These are phyloP conservation scores for Plectranthus barbatus DNA, from an alignment of 257 asterid species.

Conservation along the genomic window DNA sequence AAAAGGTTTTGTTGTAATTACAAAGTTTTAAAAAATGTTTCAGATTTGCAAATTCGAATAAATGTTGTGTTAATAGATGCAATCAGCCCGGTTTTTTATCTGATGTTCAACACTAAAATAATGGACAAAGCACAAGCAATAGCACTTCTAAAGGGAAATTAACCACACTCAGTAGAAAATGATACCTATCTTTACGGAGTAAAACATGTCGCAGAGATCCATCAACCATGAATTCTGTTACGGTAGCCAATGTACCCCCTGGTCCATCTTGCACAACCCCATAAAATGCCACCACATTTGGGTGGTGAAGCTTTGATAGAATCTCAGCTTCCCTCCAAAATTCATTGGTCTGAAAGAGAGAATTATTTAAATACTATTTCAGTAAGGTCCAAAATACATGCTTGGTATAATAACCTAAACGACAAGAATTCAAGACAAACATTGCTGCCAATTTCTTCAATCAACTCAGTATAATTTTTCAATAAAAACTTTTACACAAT, in stretches of 20 bases:
- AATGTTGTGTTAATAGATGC: no score
- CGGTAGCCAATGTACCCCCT: slow-evolving; percentile 68
- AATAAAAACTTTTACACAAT: no score
- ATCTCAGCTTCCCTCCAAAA: slow-evolving; percentile 76
- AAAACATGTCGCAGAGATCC: slow-evolving; percentile 66
- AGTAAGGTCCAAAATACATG: slow-evolving; percentile 4
- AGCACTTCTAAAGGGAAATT: background rate
- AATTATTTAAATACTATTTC: slow-evolving; percentile 2
- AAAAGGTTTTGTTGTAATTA: no score
- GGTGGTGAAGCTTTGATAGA: slow-evolving; percentile 75
- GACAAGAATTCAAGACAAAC: slow-evolving; percentile 1
- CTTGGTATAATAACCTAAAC: background rate
- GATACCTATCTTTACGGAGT: slow-evolving; percentile 60
- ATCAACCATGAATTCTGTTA: slow-evolving; percentile 63
- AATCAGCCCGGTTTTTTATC: no score
- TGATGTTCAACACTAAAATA: background rate
- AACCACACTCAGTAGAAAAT: background rate
- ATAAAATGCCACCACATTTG: slow-evolving; percentile 69
- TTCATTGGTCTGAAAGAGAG: slow-evolving; percentile 41
- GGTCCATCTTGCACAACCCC: slow-evolving; percentile 78
- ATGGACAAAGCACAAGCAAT: background rate
- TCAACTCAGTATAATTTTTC: slow-evolving; percentile 1
- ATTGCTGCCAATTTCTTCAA: slow-evolving; percentile 1
- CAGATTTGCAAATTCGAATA: no score
- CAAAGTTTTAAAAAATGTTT: no score